Evolutionary conservation across 257 asterid species (phyloP).

Genomic region (Rehmannia glutinosa): DNA sequence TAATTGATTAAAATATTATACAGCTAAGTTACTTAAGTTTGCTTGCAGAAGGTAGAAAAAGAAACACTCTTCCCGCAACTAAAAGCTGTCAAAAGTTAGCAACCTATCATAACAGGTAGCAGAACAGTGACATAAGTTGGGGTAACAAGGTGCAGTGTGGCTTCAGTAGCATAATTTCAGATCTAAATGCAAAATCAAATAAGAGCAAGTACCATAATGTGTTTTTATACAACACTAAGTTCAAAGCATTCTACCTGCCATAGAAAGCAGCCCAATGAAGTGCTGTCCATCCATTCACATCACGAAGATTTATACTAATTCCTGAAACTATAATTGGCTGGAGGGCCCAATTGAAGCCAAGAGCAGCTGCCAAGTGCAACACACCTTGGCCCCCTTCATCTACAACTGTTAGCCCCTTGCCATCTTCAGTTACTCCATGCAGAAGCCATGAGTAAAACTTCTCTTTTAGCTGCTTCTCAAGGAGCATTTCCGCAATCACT

Average conservation of each 20-base stretch:
- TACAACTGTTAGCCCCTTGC: slow-evolving; percentile 42
- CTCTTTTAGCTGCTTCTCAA: slow-evolving; percentile 50
- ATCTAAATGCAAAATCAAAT: too few species aligned
- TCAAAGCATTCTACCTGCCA: slow-evolving; percentile 52
- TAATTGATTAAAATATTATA: not conserved
- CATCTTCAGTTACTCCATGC: slow-evolving; percentile 50
- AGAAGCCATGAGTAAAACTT: slow-evolving; percentile 70
- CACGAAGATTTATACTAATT: slow-evolving; percentile 86
- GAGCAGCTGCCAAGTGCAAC: slow-evolving; percentile 88
- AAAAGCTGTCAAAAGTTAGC: not conserved
- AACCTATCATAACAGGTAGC: not conserved
- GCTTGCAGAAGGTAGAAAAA: too few species aligned
- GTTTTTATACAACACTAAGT: not conserved
- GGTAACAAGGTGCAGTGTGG: not conserved
- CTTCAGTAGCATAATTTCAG: not conserved
- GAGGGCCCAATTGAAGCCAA: slow-evolving; percentile 88
- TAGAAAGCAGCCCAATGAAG: slow-evolving; percentile 95
- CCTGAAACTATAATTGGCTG: slow-evolving; percentile 62
- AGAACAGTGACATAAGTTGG: too few species aligned
- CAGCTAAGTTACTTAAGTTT: not conserved
- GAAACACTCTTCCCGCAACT: too few species aligned
- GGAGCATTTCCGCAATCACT: slow-evolving; percentile 41
- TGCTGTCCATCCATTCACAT: slow-evolving; percentile 88
- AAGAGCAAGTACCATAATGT: slow-evolving; percentile 19
- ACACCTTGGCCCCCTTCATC: slow-evolving; percentile 86